Conservation (phyloP, 2,329 filamentous ascomycete species). For the Pestalotiopsis sp. region DNA sequence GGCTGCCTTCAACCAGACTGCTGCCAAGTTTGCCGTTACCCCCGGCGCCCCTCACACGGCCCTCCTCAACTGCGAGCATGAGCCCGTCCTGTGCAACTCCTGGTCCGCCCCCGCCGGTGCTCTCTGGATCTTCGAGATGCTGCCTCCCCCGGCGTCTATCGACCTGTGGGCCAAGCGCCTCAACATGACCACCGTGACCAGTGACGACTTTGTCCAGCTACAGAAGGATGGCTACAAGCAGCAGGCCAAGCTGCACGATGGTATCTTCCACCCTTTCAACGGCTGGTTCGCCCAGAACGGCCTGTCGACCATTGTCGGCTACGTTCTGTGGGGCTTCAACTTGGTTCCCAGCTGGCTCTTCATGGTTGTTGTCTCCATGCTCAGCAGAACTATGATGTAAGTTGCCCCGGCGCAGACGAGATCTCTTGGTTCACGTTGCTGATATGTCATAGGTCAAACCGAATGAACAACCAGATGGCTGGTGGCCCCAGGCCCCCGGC, state of each 20-base stretch:
- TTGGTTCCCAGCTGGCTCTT: conserved; percentile 75
- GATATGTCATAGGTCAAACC: conserved; percentile 17
- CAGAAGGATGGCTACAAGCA: conserved; percentile 53
- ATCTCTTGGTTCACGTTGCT: not conserved
- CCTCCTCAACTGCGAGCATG: conserved; percentile 72
- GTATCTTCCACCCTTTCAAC: conserved; percentile 77
- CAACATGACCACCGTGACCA: conserved; percentile 70
- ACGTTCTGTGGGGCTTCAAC: conserved; percentile 67
- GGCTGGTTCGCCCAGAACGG: conserved; percentile 66
- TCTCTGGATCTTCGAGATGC: conserved; percentile 69
- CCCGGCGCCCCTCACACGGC: conserved; percentile 69
- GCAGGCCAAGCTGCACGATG: conserved; percentile 52
- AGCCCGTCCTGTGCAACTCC: conserved; percentile 74
- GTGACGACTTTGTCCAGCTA: conserved; percentile 64
- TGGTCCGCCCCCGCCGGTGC: conserved; percentile 69
- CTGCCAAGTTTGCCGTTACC: conserved; percentile 62
- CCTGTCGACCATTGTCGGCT: conserved; percentile 66
- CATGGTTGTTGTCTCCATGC: conserved; percentile 75
- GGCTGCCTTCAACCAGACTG: conserved; percentile 67
- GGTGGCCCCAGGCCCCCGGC: conserved; percentile 26
- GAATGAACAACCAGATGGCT: conserved; percentile 26
- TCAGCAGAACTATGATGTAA: conserved; percentile 78
- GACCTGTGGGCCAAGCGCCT: conserved; percentile 67
- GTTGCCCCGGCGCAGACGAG: conserved; percentile 36
- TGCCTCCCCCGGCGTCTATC: conserved; percentile 65